A percentile compares a stretch with the other conserved stretches of the same genome.
phyloP scores from a whole-genome alignment of 2,329 filamentous ascomycete genomes.

The Arthroderma sp. region DNA sequence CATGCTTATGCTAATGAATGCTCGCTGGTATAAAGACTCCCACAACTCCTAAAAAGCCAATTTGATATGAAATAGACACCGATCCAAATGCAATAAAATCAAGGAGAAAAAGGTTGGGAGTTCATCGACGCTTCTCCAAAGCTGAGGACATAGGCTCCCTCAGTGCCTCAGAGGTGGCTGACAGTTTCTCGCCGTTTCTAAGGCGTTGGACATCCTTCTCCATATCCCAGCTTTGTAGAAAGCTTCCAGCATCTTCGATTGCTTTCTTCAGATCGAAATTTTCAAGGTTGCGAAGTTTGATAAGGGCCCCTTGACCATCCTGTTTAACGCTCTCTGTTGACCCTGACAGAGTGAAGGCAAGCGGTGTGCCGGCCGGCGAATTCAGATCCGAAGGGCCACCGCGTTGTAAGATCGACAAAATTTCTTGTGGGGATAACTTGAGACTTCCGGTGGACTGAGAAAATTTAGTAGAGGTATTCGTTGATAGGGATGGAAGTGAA shows the following conservation, averaged over 20 bases:
- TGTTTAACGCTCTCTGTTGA: constrained; percentile 20
- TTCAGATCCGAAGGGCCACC: no score
- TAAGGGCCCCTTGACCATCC: constrained; percentile 21
- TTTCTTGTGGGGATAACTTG: no score
- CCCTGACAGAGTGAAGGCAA: constrained; percentile 22
- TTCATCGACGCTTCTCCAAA: neutral
- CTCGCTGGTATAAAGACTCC: no score
- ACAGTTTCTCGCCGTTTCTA: neutral
- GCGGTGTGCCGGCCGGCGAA: constrained; percentile 1
- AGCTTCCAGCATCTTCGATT: constrained; percentile 34
- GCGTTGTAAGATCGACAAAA: no score
- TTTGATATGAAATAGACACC: no score
- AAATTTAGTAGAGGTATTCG: no score
- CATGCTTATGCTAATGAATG: no score
- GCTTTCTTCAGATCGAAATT: constrained; percentile 32
- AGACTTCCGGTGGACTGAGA: no score
- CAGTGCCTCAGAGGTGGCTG: neutral
- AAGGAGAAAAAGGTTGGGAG: no score
- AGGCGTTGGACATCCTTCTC: constrained; percentile 19
- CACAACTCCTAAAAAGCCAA: no score
- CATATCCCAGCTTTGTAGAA: constrained; percentile 33
- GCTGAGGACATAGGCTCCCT: constrained; percentile 4
- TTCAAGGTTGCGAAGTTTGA: constrained; percentile 14
- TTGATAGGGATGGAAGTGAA: no score
- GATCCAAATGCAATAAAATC: no score